Evolutionary conservation across 345 rosid genomes (phyloP).

Genomic region (Dimocarpus longan): DNA sequence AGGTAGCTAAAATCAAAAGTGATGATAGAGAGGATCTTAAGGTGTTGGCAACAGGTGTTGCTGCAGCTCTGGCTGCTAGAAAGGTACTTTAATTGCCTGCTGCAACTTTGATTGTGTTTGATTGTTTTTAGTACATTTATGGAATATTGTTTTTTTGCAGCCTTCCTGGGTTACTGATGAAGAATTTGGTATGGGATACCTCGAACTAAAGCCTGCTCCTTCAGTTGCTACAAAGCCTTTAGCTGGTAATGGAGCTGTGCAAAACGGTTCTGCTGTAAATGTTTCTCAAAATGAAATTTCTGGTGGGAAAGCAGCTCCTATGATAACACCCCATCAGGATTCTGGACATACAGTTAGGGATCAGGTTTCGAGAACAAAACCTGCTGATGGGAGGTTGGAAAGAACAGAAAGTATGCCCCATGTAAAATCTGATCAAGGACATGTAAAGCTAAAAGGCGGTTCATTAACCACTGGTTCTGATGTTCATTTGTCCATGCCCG

Average conservation of each 20-base stretch:
- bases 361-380: slow-evolving; percentile 59
- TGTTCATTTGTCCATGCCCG: slow-evolving; percentile 40
- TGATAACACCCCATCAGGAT: slow-evolving; percentile 55
- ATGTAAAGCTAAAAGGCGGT: slow-evolving; percentile 59
- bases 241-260: slow-evolving; percentile 41
- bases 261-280: slow-evolving; percentile 52
- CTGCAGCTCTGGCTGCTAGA: slow-evolving; percentile 96
- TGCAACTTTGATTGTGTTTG: slow-evolving; percentile 13
- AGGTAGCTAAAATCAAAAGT: slow-evolving; percentile 92
- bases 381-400: slow-evolving; percentile 68
- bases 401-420: slow-evolving; percentile 47
- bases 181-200: slow-evolving; percentile 99
- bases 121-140: not conserved
- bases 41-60: slow-evolving; percentile 98
- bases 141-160: slow-evolving; percentile 46
- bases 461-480: slow-evolving; percentile 52
- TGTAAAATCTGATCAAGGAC: slow-evolving; percentile 66
- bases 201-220: slow-evolving; percentile 81
- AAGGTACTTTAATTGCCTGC: slow-evolving; percentile 53
- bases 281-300: slow-evolving; percentile 58
- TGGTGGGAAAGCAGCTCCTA: slow-evolving; percentile 45
- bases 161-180: slow-evolving; percentile 98
- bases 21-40: slow-evolving; percentile 99
- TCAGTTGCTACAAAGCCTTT: slow-evolving; percentile 59
- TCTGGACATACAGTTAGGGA: slow-evolving; percentile 63